These are phyloP conservation scores for Globisporangium canariense DNA, from an alignment of 352 stramenopile species.

Conservation along the genomic window DNA sequence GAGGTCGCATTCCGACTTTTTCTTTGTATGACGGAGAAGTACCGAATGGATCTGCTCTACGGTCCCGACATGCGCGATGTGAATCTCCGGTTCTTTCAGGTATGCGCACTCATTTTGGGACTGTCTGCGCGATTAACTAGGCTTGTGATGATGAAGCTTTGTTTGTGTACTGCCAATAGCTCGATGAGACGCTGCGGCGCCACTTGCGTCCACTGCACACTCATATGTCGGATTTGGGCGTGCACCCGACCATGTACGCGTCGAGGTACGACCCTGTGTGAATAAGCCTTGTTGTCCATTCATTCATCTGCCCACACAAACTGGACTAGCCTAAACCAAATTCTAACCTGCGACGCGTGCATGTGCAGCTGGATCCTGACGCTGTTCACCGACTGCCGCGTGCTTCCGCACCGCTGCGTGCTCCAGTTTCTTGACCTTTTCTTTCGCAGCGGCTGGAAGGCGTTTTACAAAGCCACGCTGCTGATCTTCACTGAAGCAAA, in stretches of 20 bases:
- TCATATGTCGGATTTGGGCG: conserved; percentile 39
- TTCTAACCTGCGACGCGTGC: not conserved
- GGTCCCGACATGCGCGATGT: conserved; percentile 48
- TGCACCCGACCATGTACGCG: conserved; percentile 48
- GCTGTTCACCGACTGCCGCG: conserved; percentile 45
- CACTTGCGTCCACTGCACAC: conserved; percentile 35
- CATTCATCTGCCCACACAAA: not conserved
- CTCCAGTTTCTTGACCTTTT: conserved; percentile 45
- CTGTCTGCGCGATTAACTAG: no score
- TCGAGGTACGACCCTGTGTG: conserved; percentile 24
- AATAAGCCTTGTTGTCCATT: not conserved
- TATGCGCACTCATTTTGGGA: not conserved
- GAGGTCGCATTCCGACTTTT: conserved; percentile 47
- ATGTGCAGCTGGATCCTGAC: conserved; percentile 43
- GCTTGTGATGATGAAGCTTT: not conserved
- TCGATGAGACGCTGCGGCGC: conserved; percentile 40
- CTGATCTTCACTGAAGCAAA: conserved; percentile 37
- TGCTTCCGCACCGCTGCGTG: conserved; percentile 36
- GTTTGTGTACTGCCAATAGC: conserved; percentile 10
- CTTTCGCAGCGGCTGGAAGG: conserved; percentile 46
- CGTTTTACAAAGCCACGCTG: conserved; percentile 42
- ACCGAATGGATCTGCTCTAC: conserved; percentile 46
- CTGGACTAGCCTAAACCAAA: not conserved
- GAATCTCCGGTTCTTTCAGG: conserved; percentile 47
- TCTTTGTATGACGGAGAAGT: conserved; percentile 47